A percentile compares a stretch with the other conserved stretches of the same genome.
These are phyloP conservation scores for Amanita pseudoporphyria DNA, from an alignment of 768 basidiomycete species.

Conservation along the genomic window DNA sequence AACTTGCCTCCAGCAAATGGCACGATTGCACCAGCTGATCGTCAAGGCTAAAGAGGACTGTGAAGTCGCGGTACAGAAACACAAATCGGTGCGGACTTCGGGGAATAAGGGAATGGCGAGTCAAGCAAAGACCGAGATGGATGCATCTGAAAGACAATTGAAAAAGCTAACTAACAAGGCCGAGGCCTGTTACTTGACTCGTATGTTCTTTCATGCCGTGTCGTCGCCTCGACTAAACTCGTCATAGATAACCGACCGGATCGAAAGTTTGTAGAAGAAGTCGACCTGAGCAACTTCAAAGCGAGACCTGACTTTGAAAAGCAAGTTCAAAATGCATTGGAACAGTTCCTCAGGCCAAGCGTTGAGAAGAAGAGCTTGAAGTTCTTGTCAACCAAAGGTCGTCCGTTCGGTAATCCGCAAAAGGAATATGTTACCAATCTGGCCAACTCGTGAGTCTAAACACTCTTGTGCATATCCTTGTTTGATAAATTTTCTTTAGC, in stretches of 20 bases:
- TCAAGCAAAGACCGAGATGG: slow-evolving; percentile 1
- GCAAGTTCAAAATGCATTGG: background rate
- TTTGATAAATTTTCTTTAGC: background rate
- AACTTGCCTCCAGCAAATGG: slow-evolving; percentile 4
- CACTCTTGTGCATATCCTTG: background rate
- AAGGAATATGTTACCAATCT: background rate
- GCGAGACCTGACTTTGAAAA: background rate
- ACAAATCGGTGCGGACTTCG: slow-evolving; percentile 2
- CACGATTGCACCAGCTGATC: background rate
- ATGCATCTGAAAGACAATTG: background rate
- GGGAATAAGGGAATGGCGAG: slow-evolving; percentile 1
- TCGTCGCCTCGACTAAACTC: background rate
- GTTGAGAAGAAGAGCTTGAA: background rate
- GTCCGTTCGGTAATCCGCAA: background rate
- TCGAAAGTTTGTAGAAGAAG: background rate
- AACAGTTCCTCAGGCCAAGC: slow-evolving; percentile 4
- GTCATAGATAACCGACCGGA: background rate
- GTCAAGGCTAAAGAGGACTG: background rate
- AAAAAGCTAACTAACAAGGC: slow-evolving; percentile 2
- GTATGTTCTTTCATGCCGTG: background rate
- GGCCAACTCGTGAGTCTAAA: background rate
- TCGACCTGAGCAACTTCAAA: slow-evolving; percentile 2
- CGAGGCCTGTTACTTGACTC: slow-evolving; percentile 2
- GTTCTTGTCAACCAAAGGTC: background rate
- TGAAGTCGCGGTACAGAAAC: background rate